Base-by-base conservation (phyloP, 805 yeast genomes). In the Cyberlindnera misumaiensis region DNA sequence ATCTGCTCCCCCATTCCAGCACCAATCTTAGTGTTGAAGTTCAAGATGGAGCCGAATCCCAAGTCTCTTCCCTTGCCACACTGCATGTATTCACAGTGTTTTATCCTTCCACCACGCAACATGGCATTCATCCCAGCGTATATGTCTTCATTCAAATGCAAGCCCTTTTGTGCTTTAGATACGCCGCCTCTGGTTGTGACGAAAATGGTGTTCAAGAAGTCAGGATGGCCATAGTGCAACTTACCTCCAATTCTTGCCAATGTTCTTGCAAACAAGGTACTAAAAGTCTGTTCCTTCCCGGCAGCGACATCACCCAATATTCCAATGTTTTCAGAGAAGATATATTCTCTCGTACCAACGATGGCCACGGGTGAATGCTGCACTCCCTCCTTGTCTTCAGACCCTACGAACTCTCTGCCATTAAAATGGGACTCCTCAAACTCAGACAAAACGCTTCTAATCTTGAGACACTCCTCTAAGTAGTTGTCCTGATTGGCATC, bases 1-100 rank as follows among this genome's bases (percentile, higher is more conserved):
- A 83, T 77, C 55, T 84, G 94, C 53, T 84, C 94, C 34, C 93
- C 90, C 94, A 84, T 84, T 42, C 93, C 94, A 39, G 93, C 86
- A 34, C 94, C 94, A 59, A 84, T 83, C 54, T 84, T 84, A 16
- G 90, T 80, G 5, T 85, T 82, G 62, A 84, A 84, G 58, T 82
- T 83, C 59, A 82, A 70, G 53, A 84, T 83, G 3, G 93, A 83
- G 3, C 86, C 84, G 60, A 84, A 83, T 4, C 94, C 93, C 53
- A 84, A 68, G 64, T 84, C 93, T 57, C 94, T 69, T 31, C 94
- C 94, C 58, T 84, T 84, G 42, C 94, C 94, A 63, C 94, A 84
- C 53, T 84, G 94, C 47, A 75, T 72, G 59, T 83, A 84, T 57
- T 84, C 94, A 57, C 86, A 80, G 53, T 84, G 93, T 53, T 82